Evolutionary conservation across 257 asterid species (phyloP), one percentile per base, ranked within the genome.

Genomic region (Eustoma russellianum): DNA sequence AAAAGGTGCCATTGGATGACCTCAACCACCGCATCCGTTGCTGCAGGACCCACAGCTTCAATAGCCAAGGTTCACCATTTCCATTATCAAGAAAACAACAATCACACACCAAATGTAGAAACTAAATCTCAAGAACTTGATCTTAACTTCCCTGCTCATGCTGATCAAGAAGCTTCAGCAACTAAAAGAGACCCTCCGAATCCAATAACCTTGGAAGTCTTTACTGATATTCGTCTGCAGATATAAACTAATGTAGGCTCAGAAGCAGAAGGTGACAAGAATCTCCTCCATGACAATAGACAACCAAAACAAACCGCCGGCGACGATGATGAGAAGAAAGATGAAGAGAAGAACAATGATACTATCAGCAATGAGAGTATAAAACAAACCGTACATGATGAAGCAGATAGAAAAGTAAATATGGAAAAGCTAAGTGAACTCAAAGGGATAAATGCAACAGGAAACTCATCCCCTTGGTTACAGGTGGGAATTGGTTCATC

Each of bases 1-100:
- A 92, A 92, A 58, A 75, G 98, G 43, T 88, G 98, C 52, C 98
- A 92, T 57, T 88, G 99, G 99, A 82, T 92, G 76, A 77, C 83
- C 2, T 76, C 94, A 2, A 78, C 79, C 33, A 51, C 93, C 18
- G 2, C 43, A 10, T 9, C 5, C 1, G 12, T 7, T 10, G 13
- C 11, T 5, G 13, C 43, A 10, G 76, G 77, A 14, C 85, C 74
- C 38, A 50, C 83, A 0, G 51, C 74, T n/a, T 51, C 85, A 3
- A 9, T 66, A 2, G 59, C 81, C 1, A 82, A 83, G 62, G 65
- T 76, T 9, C 9, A 8, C 41, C 75, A 77, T 9, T 65, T 74
- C 19, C 79, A 73, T 12, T 77, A 74, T 13, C 74, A 58, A 5
- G 41, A 51, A 18, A 62, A 43, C 46, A 60, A 67, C 13, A 9